These are phyloP conservation scores for Fragosphaeria purpurea DNA, from an alignment of 2,329 filamentous ascomycete species.

Conservation along the genomic window DNA sequence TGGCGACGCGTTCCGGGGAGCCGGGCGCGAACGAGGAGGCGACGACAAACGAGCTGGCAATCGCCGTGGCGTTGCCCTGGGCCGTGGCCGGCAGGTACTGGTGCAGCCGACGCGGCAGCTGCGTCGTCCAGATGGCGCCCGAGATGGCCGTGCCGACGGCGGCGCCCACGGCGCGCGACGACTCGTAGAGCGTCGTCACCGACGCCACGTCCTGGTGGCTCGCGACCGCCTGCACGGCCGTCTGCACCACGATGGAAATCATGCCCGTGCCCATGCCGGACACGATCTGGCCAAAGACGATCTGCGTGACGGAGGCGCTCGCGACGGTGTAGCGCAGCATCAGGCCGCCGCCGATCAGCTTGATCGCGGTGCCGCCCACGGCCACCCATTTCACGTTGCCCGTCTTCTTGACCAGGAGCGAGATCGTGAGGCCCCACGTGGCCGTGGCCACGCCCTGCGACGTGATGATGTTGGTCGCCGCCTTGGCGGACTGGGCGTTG, in stretches of 20 bases:
- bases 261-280: constrained; percentile 42
- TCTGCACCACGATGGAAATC: constrained; percentile 42
- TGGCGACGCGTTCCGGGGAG: constrained; percentile 29
- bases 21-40: constrained; percentile 40
- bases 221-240: constrained; percentile 46
- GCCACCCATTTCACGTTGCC: constrained; percentile 39
- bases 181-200: constrained; percentile 32
- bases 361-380: constrained; percentile 19
- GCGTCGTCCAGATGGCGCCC: constrained; percentile 32
- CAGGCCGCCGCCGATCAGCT: constrained; percentile 24
- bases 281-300: constrained; percentile 29
- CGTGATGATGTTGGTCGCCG: constrained; percentile 36
- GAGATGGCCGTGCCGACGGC: constrained; percentile 34
- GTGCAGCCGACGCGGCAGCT: constrained; percentile 33
- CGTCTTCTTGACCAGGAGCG: constrained; percentile 31
- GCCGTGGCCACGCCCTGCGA: constrained; percentile 42
- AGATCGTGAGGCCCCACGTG: constrained; percentile 38
- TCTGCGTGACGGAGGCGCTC: constrained; percentile 20
- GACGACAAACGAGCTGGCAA: constrained; percentile 41
- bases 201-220: constrained; percentile 43
- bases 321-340: constrained; percentile 31
- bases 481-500: constrained; percentile 27
- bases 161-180: constrained; percentile 32
- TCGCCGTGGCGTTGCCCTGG: constrained; percentile 28
- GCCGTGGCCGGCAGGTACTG: constrained; percentile 37